These are phyloP conservation scores for Periconia macrospinosa DNA, from an alignment of 2,329 filamentous ascomycete species.

Conservation along the genomic window DNA sequence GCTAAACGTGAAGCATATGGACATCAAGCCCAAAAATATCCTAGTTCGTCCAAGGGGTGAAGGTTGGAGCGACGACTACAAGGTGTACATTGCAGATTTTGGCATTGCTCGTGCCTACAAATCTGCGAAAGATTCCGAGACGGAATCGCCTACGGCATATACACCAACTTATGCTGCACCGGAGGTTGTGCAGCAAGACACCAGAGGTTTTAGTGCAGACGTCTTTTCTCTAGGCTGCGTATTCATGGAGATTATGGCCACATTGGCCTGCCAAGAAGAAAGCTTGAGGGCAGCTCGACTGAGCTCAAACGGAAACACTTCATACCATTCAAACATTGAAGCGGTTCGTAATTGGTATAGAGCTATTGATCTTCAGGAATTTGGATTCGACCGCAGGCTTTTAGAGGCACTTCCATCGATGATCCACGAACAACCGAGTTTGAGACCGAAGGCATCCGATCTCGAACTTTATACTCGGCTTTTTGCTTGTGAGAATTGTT, in stretches of 20 bases:
- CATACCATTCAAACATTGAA: slow-evolving; percentile 1
- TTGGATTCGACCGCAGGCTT: too few species aligned
- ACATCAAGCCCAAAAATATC: slow-evolving; percentile 28
- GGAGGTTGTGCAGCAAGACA: slow-evolving; percentile 20
- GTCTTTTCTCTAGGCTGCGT: slow-evolving; percentile 28
- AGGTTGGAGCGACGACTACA: background rate
- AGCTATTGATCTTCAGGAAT: background rate
- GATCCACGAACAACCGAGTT: too few species aligned
- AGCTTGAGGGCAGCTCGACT: background rate
- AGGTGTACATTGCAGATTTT: slow-evolving; percentile 27
- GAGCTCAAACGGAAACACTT: background rate
- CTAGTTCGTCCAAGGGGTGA: slow-evolving; percentile 10
- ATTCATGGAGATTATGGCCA: slow-evolving; percentile 24
- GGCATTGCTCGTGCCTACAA: slow-evolving; percentile 20
- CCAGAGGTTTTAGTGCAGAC: slow-evolving; percentile 18
- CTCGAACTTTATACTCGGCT: too few species aligned
- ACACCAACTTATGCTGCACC: slow-evolving; percentile 25
- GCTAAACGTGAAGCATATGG: slow-evolving; percentile 22
- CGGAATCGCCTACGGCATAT: slow-evolving; percentile 16
- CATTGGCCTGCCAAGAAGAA: background rate
- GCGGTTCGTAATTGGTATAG: background rate
- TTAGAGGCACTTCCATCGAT: too few species aligned
- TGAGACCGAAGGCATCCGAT: too few species aligned
- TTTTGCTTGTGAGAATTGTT: too few species aligned
- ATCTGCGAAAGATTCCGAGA: slow-evolving; percentile 9